A percentile compares a stretch with the other conserved stretches of the same genome.
phyloP scores from a whole-genome alignment of 495 filamentous ascomycete genomes.

The Collariella sp. region DNA sequence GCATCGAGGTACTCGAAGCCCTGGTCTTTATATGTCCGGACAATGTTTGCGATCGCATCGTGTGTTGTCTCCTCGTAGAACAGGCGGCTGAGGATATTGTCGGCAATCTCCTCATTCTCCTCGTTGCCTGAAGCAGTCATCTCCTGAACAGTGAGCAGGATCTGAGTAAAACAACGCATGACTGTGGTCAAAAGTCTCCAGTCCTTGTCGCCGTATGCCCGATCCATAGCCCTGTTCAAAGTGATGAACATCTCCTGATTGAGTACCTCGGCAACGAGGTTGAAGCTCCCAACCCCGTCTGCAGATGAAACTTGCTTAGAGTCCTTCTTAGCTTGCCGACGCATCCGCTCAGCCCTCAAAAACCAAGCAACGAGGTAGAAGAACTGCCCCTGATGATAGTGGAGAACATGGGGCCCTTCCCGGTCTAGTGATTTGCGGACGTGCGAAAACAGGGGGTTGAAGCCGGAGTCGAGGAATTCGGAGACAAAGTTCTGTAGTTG shows the following conservation, averaged over 20 bases:
- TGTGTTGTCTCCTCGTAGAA: conserved; percentile 97
- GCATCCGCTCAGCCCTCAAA: conserved; percentile 73
- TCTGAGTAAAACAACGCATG: conserved; percentile 84
- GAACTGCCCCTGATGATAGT: conserved; percentile 68
- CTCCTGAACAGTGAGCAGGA: conserved; percentile 85
- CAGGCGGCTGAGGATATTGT: conserved; percentile 92
- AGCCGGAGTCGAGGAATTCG: conserved; percentile 89
- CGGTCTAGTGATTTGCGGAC: conserved; percentile 84
- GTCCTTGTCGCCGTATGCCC: conserved; percentile 65
- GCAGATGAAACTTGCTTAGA: conserved; percentile 31
- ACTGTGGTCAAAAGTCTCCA: conserved; percentile 82
- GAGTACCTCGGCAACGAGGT: conserved; percentile 76
- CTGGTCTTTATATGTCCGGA: conserved; percentile 81
- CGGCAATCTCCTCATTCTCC: conserved; percentile 94
- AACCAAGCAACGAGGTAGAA: conserved; percentile 96
- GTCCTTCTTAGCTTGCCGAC: conserved; percentile 50
- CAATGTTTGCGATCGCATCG: conserved; percentile 70
- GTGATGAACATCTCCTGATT: conserved; percentile 89
- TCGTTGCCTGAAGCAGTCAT: conserved; percentile 80
- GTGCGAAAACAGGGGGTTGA: conserved; percentile 87
- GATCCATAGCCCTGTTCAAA: conserved; percentile 73
- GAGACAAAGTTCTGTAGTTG: conserved; percentile 78
- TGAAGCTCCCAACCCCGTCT: conserved; percentile 68
- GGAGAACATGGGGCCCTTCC: conserved; percentile 74
- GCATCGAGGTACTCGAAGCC: conserved; percentile 90